These are phyloP conservation scores for Aspergillus alliaceus DNA, from an alignment of 2,329 filamentous ascomycete genomes.

Conservation along the genomic window DNA sequence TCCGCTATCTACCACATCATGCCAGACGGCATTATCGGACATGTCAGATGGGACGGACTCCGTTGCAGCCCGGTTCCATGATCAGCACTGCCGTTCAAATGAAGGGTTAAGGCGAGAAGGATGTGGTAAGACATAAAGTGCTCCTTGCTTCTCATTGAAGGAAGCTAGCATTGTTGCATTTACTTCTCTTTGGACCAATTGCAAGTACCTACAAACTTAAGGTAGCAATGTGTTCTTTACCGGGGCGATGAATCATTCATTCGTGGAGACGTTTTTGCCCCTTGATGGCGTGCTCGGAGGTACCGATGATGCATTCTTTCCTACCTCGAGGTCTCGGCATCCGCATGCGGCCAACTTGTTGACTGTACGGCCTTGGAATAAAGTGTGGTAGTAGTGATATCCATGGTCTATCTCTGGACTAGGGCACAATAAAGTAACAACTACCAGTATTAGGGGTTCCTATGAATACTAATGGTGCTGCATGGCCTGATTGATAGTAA, in stretches of 20 bases:
- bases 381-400: no score
- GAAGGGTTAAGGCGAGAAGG: neutral
- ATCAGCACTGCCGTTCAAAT: neutral
- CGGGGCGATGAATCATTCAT: neutral
- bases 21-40: neutral
- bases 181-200: no score
- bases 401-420: no score
- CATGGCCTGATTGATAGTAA: neutral
- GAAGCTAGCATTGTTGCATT: neutral
- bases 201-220: no score
- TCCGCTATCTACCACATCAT: neutral
- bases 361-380: no score
- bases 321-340: neutral
- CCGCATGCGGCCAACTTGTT: neutral
- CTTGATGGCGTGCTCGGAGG: slow-evolving; percentile 19
- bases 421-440: no score
- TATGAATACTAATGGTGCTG: no score
- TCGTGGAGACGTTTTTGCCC: neutral
- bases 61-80: neutral
- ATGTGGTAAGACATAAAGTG: neutral
- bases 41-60: neutral
- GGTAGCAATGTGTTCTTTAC: no score
- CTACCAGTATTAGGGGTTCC: no score
- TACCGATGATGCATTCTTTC: slow-evolving; percentile 7
- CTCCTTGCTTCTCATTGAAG: neutral